A percentile compares a stretch with the other conserved stretches of the same genome.
These are phyloP conservation scores for Phyllosticta citribraziliensis DNA, from an alignment of 2,329 filamentous ascomycete species.

Conservation along the genomic window DNA sequence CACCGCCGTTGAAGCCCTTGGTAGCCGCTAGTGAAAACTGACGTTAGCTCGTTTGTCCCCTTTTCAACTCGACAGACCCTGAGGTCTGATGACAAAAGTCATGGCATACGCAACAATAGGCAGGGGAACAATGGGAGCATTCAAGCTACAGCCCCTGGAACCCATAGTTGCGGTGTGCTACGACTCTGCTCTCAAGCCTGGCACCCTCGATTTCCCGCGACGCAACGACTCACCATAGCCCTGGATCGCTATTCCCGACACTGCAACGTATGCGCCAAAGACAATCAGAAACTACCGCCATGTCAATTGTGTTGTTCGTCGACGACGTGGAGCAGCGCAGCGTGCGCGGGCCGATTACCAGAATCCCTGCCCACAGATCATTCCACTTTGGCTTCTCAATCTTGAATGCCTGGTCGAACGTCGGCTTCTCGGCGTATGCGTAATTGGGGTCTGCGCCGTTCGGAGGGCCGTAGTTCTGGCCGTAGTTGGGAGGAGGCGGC, in stretches of 20 bases:
- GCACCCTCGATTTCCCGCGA: background rate
- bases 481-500: conserved; percentile 18
- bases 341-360: conserved; percentile 40
- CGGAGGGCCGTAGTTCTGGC: conserved; percentile 13
- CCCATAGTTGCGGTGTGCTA: too few relatives aligned
- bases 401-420: conserved; percentile 74
- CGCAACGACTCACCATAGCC: conserved; percentile 47
- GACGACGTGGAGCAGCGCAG: background rate
- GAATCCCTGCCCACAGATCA: conserved; percentile 77
- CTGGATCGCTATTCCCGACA: conserved; percentile 65
- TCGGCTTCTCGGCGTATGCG: conserved; percentile 35
- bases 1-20: conserved; percentile 54
- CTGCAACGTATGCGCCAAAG: conserved; percentile 62
- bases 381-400: conserved; percentile 79
- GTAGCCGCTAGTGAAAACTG: conserved; percentile 36
- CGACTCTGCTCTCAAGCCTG: background rate
- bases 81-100: too few relatives aligned
- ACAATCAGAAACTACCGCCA: conserved; percentile 53
- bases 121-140: too few relatives aligned
- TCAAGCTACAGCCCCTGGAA: too few relatives aligned
- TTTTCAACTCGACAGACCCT: too few relatives aligned
- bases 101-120: too few relatives aligned
- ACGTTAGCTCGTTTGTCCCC: conserved; percentile 1
- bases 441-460: conserved; percentile 1
- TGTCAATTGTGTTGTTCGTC: conserved; percentile 3